phyloP scores from a whole-genome alignment of 192 early-diverging fungal genomes.

The Backusella tuberculispora region DNA sequence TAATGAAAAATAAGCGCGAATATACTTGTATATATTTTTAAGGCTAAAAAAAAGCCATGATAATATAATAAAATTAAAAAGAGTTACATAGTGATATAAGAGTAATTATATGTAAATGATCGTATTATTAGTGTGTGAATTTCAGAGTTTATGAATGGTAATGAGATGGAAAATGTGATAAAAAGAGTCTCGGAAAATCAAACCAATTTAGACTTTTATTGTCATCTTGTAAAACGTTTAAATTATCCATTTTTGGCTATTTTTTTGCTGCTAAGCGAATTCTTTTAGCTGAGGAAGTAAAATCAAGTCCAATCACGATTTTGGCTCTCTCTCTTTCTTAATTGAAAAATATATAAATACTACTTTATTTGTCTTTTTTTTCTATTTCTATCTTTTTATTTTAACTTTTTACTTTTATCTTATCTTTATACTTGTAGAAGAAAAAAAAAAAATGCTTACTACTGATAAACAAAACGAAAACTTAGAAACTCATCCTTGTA shows the following conservation, averaged over 20 bases:
- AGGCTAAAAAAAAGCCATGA: background rate
- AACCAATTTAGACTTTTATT: background rate
- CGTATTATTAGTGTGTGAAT: slow-evolving; percentile 6
- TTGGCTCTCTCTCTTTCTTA: background rate
- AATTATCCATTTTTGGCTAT: background rate
- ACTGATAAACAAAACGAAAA: background rate
- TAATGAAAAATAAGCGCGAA: background rate
- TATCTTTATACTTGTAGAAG: background rate
- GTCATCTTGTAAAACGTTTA: background rate
- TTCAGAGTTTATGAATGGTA: background rate
- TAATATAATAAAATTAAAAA: background rate
- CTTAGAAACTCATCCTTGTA: background rate
- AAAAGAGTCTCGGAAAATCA: background rate
- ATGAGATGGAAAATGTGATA: background rate
- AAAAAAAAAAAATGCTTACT: background rate
- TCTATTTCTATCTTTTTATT: background rate
- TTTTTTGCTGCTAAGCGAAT: background rate
- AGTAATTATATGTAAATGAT: no score
- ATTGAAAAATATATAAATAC: background rate
- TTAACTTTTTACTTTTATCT: background rate
- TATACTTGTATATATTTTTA: background rate
- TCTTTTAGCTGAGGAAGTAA: background rate
- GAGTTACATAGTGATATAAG: background rate
- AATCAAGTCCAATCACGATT: background rate
- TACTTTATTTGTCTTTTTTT: background rate